Evolutionary conservation across 2,329 filamentous ascomycete genomes (phyloP), one percentile per base, ranked within the genome.

Genomic region (Colletotrichum eleusines): DNA sequence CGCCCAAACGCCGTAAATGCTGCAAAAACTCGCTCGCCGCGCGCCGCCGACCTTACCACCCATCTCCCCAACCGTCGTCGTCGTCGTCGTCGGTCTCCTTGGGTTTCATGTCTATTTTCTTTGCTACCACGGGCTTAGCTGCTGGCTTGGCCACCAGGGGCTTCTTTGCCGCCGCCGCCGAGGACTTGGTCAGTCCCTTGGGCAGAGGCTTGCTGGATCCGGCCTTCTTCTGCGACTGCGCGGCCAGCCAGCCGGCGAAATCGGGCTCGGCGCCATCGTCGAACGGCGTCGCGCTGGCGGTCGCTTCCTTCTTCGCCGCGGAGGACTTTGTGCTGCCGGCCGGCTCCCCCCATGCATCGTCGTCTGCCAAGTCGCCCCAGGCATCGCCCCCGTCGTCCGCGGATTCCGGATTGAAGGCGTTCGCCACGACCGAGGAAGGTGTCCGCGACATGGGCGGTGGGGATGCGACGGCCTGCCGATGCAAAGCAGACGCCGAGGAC

Each of bases 231-330:
- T 91, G 87, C 7, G 92, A 90, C 78, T 98, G 94, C 16, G 95
- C 94, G 16, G 94, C 94, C 28, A 98, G 81, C 95, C 96, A 98
- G 6, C 94, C 95, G 6, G 94, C 95, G 80, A 99, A 98, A 80
- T 98, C 96, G 0, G 95, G 95, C 79, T 99, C 95, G 3, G 91
- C 91, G 33, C 92, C 90, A 75, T 97, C 94, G 70, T 95, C 93
- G 74, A 92, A 95, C 0, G 91, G 86, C 8, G 86, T 82, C 38
- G 81, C 76, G 7, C 78, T 78, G 9, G 76, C 77, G 50, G 77
- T 74, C 23, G 79, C 76, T 20, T 82, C 75, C 38, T 84, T 76
- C 59, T 78, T 78, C 2, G 11, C 77, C 71, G 72, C 42, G 1
- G 78, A 33, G 6, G 48, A 62, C 12, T 69, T 72, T 8, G 74